phyloP scores from a whole-genome alignment of 2,329 filamentous ascomycete species.

The Purpureocillium lavendulum region DNA sequence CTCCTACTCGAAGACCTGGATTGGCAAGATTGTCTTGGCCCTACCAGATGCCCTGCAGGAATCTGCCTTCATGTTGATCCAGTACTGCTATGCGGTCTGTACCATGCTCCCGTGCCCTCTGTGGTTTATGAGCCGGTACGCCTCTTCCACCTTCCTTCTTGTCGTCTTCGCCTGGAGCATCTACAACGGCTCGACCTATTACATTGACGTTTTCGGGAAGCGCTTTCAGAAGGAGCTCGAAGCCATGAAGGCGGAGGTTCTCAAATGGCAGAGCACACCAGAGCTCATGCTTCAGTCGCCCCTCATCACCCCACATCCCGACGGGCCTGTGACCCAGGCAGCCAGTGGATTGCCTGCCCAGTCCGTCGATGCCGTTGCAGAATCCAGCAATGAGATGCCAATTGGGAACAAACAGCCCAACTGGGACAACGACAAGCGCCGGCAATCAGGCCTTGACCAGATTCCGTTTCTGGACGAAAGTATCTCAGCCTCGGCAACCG shows the following conservation, averaged over 20 bases:
- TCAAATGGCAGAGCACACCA: constrained; percentile 69
- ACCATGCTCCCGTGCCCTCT: constrained; percentile 93
- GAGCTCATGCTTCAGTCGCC: constrained; percentile 33
- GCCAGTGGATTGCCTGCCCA: constrained; percentile 8
- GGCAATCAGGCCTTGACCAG: constrained; percentile 35
- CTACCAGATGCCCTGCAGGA: constrained; percentile 74
- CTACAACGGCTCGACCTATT: constrained; percentile 94
- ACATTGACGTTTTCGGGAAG: constrained; percentile 96
- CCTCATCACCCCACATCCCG: constrained; percentile 19
- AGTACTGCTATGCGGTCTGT: constrained; percentile 81
- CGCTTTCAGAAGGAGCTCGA: constrained; percentile 96
- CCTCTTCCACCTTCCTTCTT: constrained; percentile 68
- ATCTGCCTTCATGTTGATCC: constrained; percentile 89
- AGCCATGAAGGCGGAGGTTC: constrained; percentile 77
- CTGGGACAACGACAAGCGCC: constrained; percentile 12
- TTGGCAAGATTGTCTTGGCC: constrained; percentile 76
- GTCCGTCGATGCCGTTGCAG: constrained; percentile 8
- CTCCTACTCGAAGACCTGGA: constrained; percentile 82
- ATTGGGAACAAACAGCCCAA: constrained; percentile 7
- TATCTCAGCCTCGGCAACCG: constrained; percentile 24
- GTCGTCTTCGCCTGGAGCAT: constrained; percentile 89
- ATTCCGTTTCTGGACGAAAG: constrained; percentile 50
- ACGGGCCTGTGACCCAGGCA: constrained; percentile 9
- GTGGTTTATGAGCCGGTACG: constrained; percentile 87
- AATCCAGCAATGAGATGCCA: neutral